Evolutionary conservation across 352 stramenopile species (phyloP).

Genomic region (Lagenidium sp.): DNA sequence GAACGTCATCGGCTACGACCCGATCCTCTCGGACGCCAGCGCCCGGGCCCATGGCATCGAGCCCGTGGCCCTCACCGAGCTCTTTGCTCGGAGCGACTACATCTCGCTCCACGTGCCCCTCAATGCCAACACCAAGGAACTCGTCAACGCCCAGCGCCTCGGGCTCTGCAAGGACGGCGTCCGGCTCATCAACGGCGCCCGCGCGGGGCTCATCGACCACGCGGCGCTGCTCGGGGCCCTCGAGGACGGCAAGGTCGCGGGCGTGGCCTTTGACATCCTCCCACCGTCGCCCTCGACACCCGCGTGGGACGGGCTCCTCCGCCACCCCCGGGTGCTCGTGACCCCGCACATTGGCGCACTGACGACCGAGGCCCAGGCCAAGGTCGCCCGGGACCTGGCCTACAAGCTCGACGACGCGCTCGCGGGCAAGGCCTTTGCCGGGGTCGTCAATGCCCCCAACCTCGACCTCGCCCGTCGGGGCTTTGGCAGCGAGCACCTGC

Average conservation of each 20-base stretch:
- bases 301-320: slow-evolving; percentile 69
- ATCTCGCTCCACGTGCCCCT: slow-evolving; percentile 96
- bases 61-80: slow-evolving; percentile 72
- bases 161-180: slow-evolving; percentile 89
- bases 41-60: slow-evolving; percentile 75
- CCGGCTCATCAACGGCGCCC: slow-evolving; percentile 91
- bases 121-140: slow-evolving; percentile 90
- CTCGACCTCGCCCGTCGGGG: slow-evolving; percentile 81
- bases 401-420: slow-evolving; percentile 91
- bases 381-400: slow-evolving; percentile 86
- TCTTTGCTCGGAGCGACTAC: slow-evolving; percentile 92
- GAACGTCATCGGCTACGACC: slow-evolving; percentile 92
- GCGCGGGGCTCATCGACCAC: slow-evolving; percentile 91
- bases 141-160: slow-evolving; percentile 80
- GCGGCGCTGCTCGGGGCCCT: slow-evolving; percentile 84
- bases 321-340: slow-evolving; percentile 87
- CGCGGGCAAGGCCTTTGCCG: slow-evolving; percentile 87
- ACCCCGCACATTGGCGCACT: slow-evolving; percentile 94
- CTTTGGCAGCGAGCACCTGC: slow-evolving; percentile 72
- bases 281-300: slow-evolving; percentile 31
- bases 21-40: slow-evolving; percentile 84
- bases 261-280: slow-evolving; percentile 69
- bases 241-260: slow-evolving; percentile 66
- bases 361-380: slow-evolving; percentile 92
- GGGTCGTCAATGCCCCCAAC: slow-evolving; percentile 94